Base-by-base conservation (phyloP, 805 yeast species). In the Metschnikowia continentalis region DNA sequence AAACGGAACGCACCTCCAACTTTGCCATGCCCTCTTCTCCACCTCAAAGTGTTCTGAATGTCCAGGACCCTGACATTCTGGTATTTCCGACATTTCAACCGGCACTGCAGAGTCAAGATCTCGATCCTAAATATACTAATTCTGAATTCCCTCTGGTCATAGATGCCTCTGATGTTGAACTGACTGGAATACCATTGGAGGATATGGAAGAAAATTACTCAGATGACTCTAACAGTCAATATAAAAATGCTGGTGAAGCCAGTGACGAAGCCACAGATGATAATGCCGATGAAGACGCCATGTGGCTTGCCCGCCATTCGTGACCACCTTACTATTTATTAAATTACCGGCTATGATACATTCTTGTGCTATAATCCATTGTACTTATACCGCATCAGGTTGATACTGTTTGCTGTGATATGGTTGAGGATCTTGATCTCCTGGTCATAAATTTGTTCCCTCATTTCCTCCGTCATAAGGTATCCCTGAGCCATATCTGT, bases 141-240 rank as follows among this genome's bases (percentile, higher is more conserved):
- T 15, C 10, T 10, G 35, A 40, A 13, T 50, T 37, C 15, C 42
- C 35, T 17, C 66, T 61, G 67, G 61, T 61, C 6, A 63, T 70
- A 3, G 71, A 66, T 36, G 72, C 62, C 7, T 68, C 72, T 2
- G 73, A 70, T 33, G 70, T 67, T 36, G 72, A 66, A 22, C 58
- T 62, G 51, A 50, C 60, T 15, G 67, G 67, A 7, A 54, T 64
- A 1, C 39, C 61, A 10, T 52, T 62, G 10, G 54, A 51, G 36
- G 57, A 56, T 19, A 23, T 49, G 40, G 50, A 46, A 3, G 50
- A 49, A 17, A 26, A 15, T 11, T 10, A 40, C 43, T 26, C 33
- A 13, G 35, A 40, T 20, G 36, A 19, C 10, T 19, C 35, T 17
- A 26, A 32, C 14, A 14, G 36, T 32, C 46, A 42, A 32, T 32